Evolutionary conservation across 371 early-diverging fungal species (phyloP).

Genomic region (Rhizopus arrhizus): DNA sequence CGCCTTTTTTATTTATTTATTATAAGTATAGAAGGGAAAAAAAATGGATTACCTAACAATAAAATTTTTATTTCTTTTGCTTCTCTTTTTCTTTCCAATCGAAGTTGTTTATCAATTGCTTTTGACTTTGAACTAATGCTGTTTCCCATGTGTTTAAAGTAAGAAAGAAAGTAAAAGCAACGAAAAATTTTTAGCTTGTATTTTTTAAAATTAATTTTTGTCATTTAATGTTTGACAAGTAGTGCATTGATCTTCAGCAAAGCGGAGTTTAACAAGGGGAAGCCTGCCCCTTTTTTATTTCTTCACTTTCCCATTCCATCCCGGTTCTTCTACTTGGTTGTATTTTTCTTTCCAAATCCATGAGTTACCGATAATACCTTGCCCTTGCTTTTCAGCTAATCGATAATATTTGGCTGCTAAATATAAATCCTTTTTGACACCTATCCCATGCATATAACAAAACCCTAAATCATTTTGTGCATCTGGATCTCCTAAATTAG

Average conservation of each 20-base stretch:
- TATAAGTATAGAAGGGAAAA: background rate
- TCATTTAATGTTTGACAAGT: constrained; percentile 3
- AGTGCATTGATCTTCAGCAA: background rate
- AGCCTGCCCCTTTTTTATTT: constrained; percentile 8
- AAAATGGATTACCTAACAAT: constrained; percentile 69
- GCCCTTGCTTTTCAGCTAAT: constrained; percentile 80
- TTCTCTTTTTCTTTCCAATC: constrained; percentile 71
- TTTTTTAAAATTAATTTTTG: constrained; percentile 2
- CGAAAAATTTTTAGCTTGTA: background rate
- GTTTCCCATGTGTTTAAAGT: constrained; percentile 61
- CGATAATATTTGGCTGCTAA: constrained; percentile 87
- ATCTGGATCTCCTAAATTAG: constrained; percentile 88
- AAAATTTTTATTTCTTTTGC: constrained; percentile 93
- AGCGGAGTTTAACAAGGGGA: background rate
- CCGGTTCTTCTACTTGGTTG: constrained; percentile 22
- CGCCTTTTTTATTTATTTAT: constrained; percentile 58
- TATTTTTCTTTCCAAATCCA: constrained; percentile 95
- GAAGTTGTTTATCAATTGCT: constrained; percentile 86
- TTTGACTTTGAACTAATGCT: constrained; percentile 76
- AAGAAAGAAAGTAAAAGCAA: constrained; percentile 10
- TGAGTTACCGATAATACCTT: constrained; percentile 83
- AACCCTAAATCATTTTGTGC: constrained; percentile 86
- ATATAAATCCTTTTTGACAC: constrained; percentile 79
- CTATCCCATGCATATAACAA: constrained; percentile 78
- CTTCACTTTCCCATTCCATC: constrained; percentile 17